A percentile compares a stretch with the other conserved stretches of the same genome.
These are phyloP conservation scores for Fusarium poae DNA, from an alignment of 2,329 filamentous ascomycete genomes.

Conservation along the genomic window DNA sequence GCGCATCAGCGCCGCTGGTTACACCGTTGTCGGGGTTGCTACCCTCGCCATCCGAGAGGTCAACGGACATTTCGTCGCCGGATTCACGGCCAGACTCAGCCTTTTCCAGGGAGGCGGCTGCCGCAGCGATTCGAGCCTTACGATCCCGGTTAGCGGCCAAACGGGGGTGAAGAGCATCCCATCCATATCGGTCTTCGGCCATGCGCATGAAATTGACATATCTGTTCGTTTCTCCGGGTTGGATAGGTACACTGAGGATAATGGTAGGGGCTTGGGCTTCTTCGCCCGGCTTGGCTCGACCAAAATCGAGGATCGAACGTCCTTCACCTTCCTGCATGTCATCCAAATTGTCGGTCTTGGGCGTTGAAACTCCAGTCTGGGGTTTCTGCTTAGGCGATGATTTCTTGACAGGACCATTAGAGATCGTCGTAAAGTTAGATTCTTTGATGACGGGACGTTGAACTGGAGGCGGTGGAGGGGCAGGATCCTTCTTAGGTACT, in stretches of 20 bases:
- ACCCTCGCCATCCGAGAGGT: conserved; percentile 79
- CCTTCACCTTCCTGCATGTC: conserved; percentile 61
- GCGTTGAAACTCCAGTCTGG: conserved; percentile 58
- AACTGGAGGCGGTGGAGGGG: conserved; percentile 52
- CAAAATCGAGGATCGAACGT: conserved; percentile 72
- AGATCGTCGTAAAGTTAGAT: conserved; percentile 58
- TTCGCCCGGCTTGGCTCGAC: conserved; percentile 69
- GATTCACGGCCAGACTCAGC: conserved; percentile 76
- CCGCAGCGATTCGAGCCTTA: conserved; percentile 87
- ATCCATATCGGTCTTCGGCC: conserved; percentile 93
- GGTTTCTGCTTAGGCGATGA: conserved; percentile 63
- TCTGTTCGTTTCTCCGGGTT: conserved; percentile 81
- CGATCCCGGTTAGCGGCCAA: conserved; percentile 89
- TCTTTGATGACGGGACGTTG: conserved; percentile 54
- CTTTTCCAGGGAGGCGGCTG: conserved; percentile 86
- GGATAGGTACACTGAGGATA: conserved; percentile 83
- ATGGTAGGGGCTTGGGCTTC: conserved; percentile 79
- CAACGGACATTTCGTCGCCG: conserved; percentile 86
- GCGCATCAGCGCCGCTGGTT: conserved; percentile 71
- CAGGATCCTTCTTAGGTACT: conserved; percentile 57
- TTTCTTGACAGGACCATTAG: conserved; percentile 60
- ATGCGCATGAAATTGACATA: conserved; percentile 96
- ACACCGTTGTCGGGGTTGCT: conserved; percentile 88
- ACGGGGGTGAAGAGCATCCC: conserved; percentile 91
- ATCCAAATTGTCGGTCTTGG: conserved; percentile 64